A percentile compares a stretch with the other conserved stretches of the same genome.
phyloP scores from a whole-genome alignment of 805 yeast genomes.

The Starmerella kuoi region DNA sequence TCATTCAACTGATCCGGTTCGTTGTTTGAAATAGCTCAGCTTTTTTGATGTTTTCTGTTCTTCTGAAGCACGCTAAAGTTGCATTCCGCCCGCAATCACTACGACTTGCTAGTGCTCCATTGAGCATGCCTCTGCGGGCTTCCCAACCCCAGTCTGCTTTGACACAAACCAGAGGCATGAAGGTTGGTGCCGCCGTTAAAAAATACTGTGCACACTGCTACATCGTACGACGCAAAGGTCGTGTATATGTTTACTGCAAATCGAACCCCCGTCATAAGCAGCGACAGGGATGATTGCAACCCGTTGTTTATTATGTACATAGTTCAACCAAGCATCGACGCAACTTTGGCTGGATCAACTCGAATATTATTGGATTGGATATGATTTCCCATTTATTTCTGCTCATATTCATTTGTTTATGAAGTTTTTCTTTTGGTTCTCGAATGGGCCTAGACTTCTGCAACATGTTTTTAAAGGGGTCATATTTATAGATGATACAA shows the following conservation, averaged over 20 bases:
- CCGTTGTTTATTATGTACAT: conserved; percentile 8
- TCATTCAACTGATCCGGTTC: no score
- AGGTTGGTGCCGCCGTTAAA: conserved; percentile 84
- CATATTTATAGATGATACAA: no score
- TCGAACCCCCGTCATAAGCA: conserved; percentile 89
- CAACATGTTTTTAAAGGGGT: no score
- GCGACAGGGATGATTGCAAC: conserved; percentile 44
- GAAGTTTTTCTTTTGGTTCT: no score
- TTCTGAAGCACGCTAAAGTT: conserved; percentile 3
- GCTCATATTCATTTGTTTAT: no score
- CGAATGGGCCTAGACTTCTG: no score
- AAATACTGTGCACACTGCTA: conserved; percentile 87
- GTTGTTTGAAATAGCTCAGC: no score
- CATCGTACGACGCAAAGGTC: conserved; percentile 87
- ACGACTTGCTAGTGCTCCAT: neutral
- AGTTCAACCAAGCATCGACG: neutral
- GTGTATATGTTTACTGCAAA: conserved; percentile 87
- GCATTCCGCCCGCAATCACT: conserved; percentile 2
- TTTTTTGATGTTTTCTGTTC: conserved; percentile 2
- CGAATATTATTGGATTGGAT: no score
- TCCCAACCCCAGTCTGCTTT: neutral
- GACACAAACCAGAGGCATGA: conserved; percentile 50
- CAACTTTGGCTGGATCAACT: neutral
- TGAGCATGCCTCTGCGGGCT: neutral
- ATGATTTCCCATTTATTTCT: no score